phyloP scores from a whole-genome alignment of 2,329 filamentous ascomycete genomes.

The Talaromyces pinophilus region DNA sequence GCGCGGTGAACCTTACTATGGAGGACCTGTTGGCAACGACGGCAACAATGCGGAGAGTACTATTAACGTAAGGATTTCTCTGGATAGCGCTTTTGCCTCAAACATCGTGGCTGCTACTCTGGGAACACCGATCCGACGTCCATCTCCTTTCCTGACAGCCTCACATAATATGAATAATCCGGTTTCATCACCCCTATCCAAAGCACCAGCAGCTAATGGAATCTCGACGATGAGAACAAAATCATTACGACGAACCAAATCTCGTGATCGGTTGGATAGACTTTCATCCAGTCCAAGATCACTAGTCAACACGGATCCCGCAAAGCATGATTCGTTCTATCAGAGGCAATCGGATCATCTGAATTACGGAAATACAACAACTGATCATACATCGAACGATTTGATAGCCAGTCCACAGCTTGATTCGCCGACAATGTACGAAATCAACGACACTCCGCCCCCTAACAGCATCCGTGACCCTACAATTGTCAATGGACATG shows the following conservation, averaged over 20 bases:
- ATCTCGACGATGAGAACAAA: conserved; percentile 12
- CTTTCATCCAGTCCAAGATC: conserved; percentile 15
- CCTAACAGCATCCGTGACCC: conserved; percentile 21
- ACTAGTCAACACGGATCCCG: not conserved
- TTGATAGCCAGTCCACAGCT: conserved; percentile 1
- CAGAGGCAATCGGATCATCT: conserved; percentile 5
- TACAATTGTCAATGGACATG: conserved; percentile 4
- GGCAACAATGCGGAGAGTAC: conserved; percentile 15
- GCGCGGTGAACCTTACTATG: conserved; percentile 18
- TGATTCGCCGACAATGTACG: conserved; percentile 10
- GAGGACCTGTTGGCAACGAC: conserved; percentile 2
- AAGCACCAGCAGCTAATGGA: conserved; percentile 1
- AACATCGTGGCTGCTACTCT: conserved; percentile 20
- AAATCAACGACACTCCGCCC: conserved; percentile 22
- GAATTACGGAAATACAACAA: not conserved
- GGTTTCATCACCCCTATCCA: not conserved
- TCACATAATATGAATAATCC: not conserved
- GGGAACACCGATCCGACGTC: conserved; percentile 6
- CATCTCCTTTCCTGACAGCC: conserved; percentile 14
- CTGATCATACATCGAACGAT: not conserved
- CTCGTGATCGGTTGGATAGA: conserved; percentile 19
- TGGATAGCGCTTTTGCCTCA: conserved; percentile 17
- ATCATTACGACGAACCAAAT: conserved; percentile 21
- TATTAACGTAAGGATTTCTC: conserved; percentile 19
- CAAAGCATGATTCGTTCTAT: conserved; percentile 10